Evolutionary conservation across 176 grass and related monocot genomes (phyloP).

Genomic region (Panicum miliaceum): DNA sequence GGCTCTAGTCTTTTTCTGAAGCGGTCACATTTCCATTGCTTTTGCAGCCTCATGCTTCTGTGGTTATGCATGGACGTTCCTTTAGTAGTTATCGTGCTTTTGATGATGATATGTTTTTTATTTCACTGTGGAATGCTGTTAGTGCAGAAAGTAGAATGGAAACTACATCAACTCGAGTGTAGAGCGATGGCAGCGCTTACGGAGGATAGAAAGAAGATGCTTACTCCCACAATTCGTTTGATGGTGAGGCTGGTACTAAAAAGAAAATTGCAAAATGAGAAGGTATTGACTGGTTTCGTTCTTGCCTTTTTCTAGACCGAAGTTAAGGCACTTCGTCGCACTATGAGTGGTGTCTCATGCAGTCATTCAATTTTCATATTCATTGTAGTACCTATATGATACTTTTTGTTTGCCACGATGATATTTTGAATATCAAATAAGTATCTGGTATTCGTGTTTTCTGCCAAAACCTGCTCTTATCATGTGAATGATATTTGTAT

Average conservation of each 20-base stretch:
- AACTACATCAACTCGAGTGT: conserved; percentile 81
- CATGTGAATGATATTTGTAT: conserved; percentile 8
- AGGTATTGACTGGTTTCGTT: conserved; percentile 48
- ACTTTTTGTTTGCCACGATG: background rate
- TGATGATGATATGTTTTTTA: background rate
- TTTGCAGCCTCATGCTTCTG: background rate
- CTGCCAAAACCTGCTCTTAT: background rate
- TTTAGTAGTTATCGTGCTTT: background rate
- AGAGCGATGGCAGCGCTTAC: conserved; percentile 51
- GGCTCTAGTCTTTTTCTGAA: conserved; percentile 21
- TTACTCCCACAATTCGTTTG: conserved; percentile 77
- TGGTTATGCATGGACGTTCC: background rate
- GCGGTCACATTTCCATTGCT: background rate
- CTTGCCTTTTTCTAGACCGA: background rate
- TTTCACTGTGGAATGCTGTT: background rate
- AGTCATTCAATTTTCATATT: background rate
- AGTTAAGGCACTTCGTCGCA: background rate
- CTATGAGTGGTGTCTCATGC: background rate
- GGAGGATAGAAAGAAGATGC: conserved; percentile 79
- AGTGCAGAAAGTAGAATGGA: conserved; percentile 81
- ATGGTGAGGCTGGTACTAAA: conserved; percentile 69
- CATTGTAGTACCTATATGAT: background rate
- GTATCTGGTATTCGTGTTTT: conserved; percentile 1
- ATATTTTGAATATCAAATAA: background rate
- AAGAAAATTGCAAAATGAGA: conserved; percentile 68